A percentile compares a stretch with the other conserved stretches of the same genome.
Conservation (phyloP, 1,139 yeast species). For the Sugiyamaella sp. region DNA sequence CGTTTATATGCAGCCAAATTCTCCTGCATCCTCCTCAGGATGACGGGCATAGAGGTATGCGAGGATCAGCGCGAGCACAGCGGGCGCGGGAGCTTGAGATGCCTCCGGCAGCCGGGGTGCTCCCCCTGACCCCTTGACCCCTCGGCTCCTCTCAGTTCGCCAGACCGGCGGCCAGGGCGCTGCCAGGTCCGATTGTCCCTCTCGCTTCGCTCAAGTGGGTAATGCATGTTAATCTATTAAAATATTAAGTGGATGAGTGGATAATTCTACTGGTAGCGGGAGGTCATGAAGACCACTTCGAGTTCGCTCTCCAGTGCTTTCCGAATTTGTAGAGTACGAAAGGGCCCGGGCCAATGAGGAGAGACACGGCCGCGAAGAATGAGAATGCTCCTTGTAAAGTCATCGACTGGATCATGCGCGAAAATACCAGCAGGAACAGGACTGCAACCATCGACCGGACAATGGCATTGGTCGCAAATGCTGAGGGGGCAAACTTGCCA, state of each 20-base stretch:
- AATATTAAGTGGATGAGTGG: too few species aligned
- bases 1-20: too few species aligned
- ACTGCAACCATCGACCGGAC: conserved; percentile 45
- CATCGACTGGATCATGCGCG: conserved; percentile 22
- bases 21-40: too few species aligned
- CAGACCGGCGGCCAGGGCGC: too few species aligned
- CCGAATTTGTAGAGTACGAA: conserved; percentile 22
- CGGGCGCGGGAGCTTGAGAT: too few species aligned
- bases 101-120: too few species aligned
- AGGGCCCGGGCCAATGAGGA: conserved; percentile 25
- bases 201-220: too few species aligned
- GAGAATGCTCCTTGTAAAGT: conserved; percentile 25
- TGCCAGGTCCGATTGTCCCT: too few species aligned
- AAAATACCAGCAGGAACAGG: conserved; percentile 18
- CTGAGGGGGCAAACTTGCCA: conserved; percentile 67
- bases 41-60: neutral
- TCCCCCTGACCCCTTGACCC: too few species aligned
- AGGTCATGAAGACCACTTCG: conserved; percentile 20
- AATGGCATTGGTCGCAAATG: conserved; percentile 56
- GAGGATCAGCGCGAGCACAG: too few species aligned
- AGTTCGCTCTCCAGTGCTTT: conserved; percentile 19
- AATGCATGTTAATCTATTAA: neutral
- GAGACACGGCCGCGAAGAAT: conserved; percentile 23
- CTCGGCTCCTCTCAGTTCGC: too few species aligned
- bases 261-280: too few species aligned